Conservation (phyloP, 202 grass and related monocot genomes). For the Setaria viridis region DNA sequence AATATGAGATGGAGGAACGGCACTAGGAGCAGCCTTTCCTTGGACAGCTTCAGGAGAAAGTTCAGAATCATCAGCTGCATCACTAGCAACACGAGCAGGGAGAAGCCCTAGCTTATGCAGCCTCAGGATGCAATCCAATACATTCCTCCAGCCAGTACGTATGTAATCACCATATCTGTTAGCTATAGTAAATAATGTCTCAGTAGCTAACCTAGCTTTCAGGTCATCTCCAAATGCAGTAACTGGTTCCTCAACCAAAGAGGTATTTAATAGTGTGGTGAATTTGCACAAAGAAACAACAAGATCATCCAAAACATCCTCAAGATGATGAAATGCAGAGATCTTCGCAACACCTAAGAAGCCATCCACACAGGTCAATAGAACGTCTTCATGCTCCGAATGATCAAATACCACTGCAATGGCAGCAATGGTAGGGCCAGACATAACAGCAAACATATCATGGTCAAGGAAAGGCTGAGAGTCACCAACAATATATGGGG, state of each 20-base stretch:
- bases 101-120: conserved; percentile 98
- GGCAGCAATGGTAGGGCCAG: conserved; percentile 97
- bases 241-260: conserved; percentile 96
- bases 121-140: conserved; percentile 98
- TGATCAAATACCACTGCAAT: conserved; percentile 99
- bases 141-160: conserved; percentile 97
- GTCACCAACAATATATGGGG: conserved; percentile 83
- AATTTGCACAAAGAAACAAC: conserved; percentile 99
- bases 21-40: conserved; percentile 76
- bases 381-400: conserved; percentile 88
- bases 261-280: conserved; percentile 94
- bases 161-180: conserved; percentile 94
- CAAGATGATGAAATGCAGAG: conserved; percentile 98
- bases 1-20: conserved; percentile 83
- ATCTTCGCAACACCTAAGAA: conserved; percentile 97
- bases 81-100: conserved; percentile 94
- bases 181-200: conserved; percentile 95
- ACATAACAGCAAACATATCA: conserved; percentile 99
- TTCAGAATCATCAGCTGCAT: conserved; percentile 92
- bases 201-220: conserved; percentile 93
- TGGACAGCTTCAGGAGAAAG: conserved; percentile 79
- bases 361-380: conserved; percentile 84
- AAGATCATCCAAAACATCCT: conserved; percentile 98
- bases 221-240: conserved; percentile 98
- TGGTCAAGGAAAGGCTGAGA: conserved; percentile 89